Evolutionary conservation across 2,329 filamentous ascomycete genomes (phyloP), one percentile per base, ranked within the genome.

Genomic region (Fusarium udum): DNA sequence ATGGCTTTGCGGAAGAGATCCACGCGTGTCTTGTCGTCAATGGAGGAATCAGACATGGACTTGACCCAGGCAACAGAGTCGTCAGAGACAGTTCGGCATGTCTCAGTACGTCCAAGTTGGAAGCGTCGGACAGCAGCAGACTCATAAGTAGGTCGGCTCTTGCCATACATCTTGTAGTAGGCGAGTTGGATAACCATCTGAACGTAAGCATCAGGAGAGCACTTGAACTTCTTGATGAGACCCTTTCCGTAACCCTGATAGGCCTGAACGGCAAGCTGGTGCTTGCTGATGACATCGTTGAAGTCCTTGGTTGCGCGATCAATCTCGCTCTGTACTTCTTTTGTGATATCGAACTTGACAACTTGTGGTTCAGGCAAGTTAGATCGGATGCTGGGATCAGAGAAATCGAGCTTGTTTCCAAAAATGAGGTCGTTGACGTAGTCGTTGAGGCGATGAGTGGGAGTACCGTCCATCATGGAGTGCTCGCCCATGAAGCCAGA

Each of bases 391-490:
- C 86, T 85, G 13, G 94, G 89, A 81, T 95, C 89, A 68, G 92
- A 92, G 80, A 98, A 93, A 83, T 98, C 95, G 67, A 99, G 91
- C 82, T 96, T 97, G 85, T 97, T 95, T 85, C 92, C 92, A 85
- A 97, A 95, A 82, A 98, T 98, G 79, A 93, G 89, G 81, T 93
- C 91, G 85, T 95, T 97, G 80, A 97, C 89, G 80, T 95, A 96
- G 87, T 99, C 96, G 83, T 98, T 99, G 22, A 99, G 89, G 49
- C 97, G 92, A 84, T 98, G 96, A 6, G 97, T 99, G 3, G 97
- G 95, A 12, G 96, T 99, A 74, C 97, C 96, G 81, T 99, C 96
- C 97, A 99, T 99, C 96, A 99, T 98, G 78, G 93, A 97, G 88
- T 99, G 96, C 85, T 99, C 96, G 79, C 96, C 96, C 88, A 95